Conservation (phyloP, 73 alveolate species). For the Tetrahymena thermophila region DNA sequence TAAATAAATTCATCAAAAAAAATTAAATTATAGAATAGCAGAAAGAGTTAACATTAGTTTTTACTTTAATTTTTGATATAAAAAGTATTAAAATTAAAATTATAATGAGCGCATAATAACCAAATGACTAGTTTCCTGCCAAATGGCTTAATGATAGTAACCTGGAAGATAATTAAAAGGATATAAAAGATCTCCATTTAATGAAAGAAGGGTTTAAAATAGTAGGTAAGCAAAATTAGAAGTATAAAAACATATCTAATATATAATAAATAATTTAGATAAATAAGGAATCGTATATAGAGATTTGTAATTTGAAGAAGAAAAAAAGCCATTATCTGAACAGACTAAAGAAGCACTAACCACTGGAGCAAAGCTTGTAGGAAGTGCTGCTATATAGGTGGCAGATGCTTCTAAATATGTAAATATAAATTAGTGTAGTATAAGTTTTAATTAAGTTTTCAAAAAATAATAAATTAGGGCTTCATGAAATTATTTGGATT, state of each 20-base stretch:
- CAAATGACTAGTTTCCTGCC: background rate
- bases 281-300: background rate
- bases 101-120: background rate
- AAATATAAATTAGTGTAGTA: background rate
- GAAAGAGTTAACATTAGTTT: too few relatives aligned
- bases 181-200: background rate
- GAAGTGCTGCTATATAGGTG: background rate
- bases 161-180: background rate
- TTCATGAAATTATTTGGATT: background rate
- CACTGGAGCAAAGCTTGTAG: background rate
- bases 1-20: too few relatives aligned
- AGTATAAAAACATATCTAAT: too few relatives aligned
- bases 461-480: background rate
- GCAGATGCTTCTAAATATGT: background rate
- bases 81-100: background rate
- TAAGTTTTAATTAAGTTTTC: too few relatives aligned
- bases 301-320: background rate
- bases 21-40: too few relatives aligned
- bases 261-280: background rate
- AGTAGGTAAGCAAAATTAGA: background rate
- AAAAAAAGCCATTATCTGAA: background rate
- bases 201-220: background rate
- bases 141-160: background rate
- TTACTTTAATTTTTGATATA: background rate
- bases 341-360: background rate